phyloP scores from a whole-genome alignment of 768 basidiomycete genomes.

The Tephrocybe sp. region DNA sequence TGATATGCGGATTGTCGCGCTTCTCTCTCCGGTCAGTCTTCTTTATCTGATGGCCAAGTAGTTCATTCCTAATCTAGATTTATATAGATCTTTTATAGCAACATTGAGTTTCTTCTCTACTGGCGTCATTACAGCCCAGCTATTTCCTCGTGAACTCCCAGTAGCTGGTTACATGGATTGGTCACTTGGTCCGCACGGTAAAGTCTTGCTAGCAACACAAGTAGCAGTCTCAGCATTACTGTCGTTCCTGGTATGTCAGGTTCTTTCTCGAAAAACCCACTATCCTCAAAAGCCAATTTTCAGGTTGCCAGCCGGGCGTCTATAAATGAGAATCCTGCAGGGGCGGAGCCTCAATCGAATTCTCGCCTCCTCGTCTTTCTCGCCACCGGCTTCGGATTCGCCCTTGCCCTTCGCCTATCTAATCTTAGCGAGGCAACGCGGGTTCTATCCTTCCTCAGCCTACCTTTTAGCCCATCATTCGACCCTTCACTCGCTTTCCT shows the following conservation, averaged over 20 bases:
- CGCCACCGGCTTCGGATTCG: conserved; percentile 49
- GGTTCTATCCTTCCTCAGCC: conserved; percentile 52
- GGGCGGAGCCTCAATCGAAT: conserved; percentile 12
- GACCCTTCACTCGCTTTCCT: conserved; percentile 58
- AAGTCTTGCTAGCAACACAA: conserved; percentile 39
- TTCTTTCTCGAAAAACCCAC: conserved; percentile 16
- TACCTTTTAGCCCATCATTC: conserved; percentile 49
- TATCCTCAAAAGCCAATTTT: background rate
- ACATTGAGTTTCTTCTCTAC: conserved; percentile 53
- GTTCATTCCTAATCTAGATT: conserved; percentile 8
- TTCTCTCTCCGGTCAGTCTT: conserved; percentile 49
- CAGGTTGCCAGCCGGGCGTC: conserved; percentile 6
- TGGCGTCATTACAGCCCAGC: conserved; percentile 43
- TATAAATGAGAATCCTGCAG: conserved; percentile 7
- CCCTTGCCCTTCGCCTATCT: conserved; percentile 52
- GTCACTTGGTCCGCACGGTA: conserved; percentile 37
- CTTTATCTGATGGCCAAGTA: background rate
- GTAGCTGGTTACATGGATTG: conserved; percentile 33
- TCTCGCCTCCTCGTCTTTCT: conserved; percentile 42
- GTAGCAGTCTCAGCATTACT: conserved; percentile 27
- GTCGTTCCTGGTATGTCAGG: conserved; percentile 29
- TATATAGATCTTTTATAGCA: conserved; percentile 50
- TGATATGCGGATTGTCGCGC: conserved; percentile 61
- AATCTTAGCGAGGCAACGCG: conserved; percentile 49
- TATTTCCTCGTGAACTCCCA: conserved; percentile 36